Base-by-base conservation (phyloP, 179 eudicot species). In the Actinidia chinensis region DNA sequence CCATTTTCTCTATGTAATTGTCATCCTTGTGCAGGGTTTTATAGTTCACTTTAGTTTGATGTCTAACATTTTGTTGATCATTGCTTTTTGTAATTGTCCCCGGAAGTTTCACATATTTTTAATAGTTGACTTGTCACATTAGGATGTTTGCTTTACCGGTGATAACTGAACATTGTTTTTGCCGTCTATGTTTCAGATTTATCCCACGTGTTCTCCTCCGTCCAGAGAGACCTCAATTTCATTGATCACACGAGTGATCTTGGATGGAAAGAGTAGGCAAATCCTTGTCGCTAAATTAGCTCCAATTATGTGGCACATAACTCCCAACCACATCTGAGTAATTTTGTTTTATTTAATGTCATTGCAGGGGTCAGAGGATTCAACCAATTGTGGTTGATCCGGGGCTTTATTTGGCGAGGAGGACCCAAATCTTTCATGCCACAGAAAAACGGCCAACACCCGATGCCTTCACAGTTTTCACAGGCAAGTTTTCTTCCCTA, bases 251-350 rank as follows among this genome's bases (percentile, higher is more conserved):
- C 97, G 51, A 89, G 97, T 82, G 97, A 93, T 83, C 93, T 93
- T 20, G 93, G 93, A 75, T 93, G 94, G 94, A 93, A 93, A 92
- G 97, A 92, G 98, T 93, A 90, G 56, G 98, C 81, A 83, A 82
- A 78, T 65, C 79, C 79, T 73, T 52, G 7, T 78, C 20, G 54
- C 76, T 63, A 46, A 67, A 59, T 81, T 52, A 33, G 58, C 50
- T 75, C 48, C 63, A 12, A 42, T 65, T 68, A 8, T 6, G 54
- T 43, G 44, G 76, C 60, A 28, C 75, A 40, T 60, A 25, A 4
- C 23, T 63, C 51, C n/a, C 28, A 48, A 72, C 36, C 47, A 55
- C 60, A 46, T 73, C 78, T 74, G 44, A 54, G 10, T 74, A 68
- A 55, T 65, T 33, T 22, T 10, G 36, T 25, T 22, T 48, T 69